Evolutionary conservation across 1,284 basidiomycete species (phyloP), one percentile per base, ranked within the genome.

Genomic region (Marasmius sp.): DNA sequence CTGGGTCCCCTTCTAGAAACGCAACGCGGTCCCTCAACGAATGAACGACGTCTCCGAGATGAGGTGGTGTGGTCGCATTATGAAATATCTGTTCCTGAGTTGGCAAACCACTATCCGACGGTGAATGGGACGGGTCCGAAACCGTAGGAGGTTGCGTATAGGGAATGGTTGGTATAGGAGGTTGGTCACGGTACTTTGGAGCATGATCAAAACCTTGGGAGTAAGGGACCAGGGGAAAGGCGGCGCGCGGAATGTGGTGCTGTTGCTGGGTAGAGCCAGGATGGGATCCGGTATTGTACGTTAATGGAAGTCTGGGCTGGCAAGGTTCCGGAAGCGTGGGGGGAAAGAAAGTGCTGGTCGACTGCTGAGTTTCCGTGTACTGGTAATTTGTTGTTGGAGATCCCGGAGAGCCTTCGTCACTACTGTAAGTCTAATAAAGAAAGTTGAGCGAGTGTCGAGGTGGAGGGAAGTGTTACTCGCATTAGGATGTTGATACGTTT

Each of bases 1-100:
- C 59, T 34, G 59, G 59, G 47, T 61, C 43, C 10, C 59, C 59
- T 37, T 61, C 59, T 18, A 61, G 43, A 49, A 57, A 61, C 16
- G 53, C 59, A 38, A 61, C 53, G 20, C 49, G 59, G n/a, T 54
- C 39, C 33, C 53, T 61, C 36, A 61, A 41, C 20, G 59, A 55
- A 34, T 61, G 52, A 18, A 61, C 59, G 16, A 57, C 52, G n/a
- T 41, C 43, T 8, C 53, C 51, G 22, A 51, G 41, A 16, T 53
- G 33, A 36, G 22, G 22, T 34, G 50, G 20, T 34, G 11, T 52
- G 50, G 12, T 52, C 34, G 16, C 6, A 34, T 16, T 22, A 34
- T 52, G 50, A 52, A 27, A n/a, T 34, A 16, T 16, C 50, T 36
- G 50, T n/a, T 22, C 7, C 11, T 36, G 50, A 34, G 18, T 11